These are phyloP conservation scores for Symbiodinium natans DNA, from an alignment of 73 alveolate genomes.

Conservation along the genomic window DNA sequence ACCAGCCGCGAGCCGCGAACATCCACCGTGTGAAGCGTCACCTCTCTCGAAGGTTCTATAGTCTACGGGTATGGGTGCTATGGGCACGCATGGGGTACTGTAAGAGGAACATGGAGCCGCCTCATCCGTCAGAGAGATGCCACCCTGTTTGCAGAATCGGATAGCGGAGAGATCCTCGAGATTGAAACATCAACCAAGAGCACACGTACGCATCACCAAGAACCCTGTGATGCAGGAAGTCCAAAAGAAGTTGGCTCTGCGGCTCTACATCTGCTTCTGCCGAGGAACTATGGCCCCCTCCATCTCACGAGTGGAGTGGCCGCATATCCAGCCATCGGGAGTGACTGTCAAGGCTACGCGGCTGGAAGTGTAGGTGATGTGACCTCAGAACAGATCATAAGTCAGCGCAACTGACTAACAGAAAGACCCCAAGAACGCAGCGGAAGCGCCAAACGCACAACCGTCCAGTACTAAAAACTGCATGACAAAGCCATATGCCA, in stretches of 20 bases:
- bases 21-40: conserved; percentile 92
- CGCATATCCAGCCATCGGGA: conserved; percentile 92
- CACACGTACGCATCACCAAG: background rate
- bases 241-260: background rate
- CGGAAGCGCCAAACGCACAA: no score
- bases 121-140: conserved; percentile 88
- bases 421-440: no score
- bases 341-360: conserved; percentile 84
- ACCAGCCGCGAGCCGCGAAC: conserved; percentile 68
- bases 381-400: no score
- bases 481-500: no score
- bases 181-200: background rate
- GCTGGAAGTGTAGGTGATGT: conserved; percentile 77
- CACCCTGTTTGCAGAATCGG: conserved; percentile 88
- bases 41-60: background rate
- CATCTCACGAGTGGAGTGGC: conserved; percentile 94
- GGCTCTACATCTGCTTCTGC: no score
- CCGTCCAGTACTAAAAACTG: no score
- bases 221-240: background rate
- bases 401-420: no score
- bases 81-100: background rate
- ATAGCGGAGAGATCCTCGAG: conserved; percentile 57
- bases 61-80: background rate
- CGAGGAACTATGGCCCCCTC: conserved; percentile 82
- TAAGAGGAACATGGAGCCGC: background rate